Conservation (phyloP, 2,329 filamentous ascomycete genomes). For the Alternaria arborescens region DNA sequence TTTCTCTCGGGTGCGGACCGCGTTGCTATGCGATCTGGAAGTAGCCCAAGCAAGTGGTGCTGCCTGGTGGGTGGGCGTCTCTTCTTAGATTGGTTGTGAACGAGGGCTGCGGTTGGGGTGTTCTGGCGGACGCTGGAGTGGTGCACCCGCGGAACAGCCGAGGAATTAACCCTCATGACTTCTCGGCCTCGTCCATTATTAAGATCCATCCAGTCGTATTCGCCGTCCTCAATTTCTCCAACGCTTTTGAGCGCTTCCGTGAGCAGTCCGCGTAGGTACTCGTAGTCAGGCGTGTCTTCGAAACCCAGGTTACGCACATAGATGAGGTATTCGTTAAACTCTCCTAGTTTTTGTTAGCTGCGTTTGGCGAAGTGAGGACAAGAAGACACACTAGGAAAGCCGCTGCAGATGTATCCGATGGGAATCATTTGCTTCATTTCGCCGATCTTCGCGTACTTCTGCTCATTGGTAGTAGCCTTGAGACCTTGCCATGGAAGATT, state of each 20-base stretch:
- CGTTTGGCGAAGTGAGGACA: not conserved
- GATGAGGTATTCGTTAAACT: constrained; percentile 96
- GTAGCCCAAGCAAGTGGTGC: no score
- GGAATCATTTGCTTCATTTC: constrained; percentile 99
- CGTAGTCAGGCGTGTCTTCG: constrained; percentile 98
- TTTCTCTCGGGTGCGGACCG: no score
- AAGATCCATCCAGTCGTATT: constrained; percentile 99
- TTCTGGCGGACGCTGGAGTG: no score
- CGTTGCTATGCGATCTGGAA: no score
- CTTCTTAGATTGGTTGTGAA: no score
- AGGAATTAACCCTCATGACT: no score
- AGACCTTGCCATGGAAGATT: constrained; percentile 73
- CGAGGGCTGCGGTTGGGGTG: no score
- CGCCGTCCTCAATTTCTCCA: constrained; percentile 94
- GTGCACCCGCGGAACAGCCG: no score
- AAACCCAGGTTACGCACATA: constrained; percentile 98
- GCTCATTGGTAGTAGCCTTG: constrained; percentile 79
- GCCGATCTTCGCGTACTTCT: constrained; percentile 99
- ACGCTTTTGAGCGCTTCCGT: constrained; percentile 94
- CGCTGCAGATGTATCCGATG: constrained; percentile 96
- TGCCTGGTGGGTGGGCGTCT: no score
- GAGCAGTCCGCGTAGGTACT: constrained; percentile 95
- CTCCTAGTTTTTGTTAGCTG: constrained; percentile 67
- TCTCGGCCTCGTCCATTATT: constrained; percentile 95
- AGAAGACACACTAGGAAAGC: constrained; percentile 74